These are phyloP conservation scores for Thelonectria olida DNA, from an alignment of 2,329 filamentous ascomycete species.

Conservation along the genomic window DNA sequence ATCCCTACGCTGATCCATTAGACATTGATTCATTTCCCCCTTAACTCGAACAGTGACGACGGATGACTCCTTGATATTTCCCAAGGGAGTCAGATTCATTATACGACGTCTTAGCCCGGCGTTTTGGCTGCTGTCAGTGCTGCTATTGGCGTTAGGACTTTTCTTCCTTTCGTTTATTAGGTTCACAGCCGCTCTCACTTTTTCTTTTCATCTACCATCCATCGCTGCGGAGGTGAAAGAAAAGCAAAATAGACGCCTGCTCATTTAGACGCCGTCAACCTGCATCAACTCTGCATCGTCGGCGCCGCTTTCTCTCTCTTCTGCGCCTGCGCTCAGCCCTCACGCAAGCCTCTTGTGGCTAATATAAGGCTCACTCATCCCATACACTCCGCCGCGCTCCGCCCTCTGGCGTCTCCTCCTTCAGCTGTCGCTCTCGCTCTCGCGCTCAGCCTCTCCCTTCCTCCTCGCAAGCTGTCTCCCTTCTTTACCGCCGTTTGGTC, in stretches of 20 bases:
- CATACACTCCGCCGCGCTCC: conserved; percentile 23
- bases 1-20: conserved; percentile 18
- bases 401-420: conserved; percentile 23
- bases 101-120: conserved; percentile 10
- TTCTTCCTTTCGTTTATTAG: not conserved
- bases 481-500: conserved; percentile 25
- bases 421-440: conserved; percentile 14
- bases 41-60: not conserved
- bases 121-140: conserved; percentile 3
- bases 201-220: not conserved
- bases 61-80: not conserved
- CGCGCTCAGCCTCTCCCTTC: conserved; percentile 6
- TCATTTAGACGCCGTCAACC: conserved; percentile 11
- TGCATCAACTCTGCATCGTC: conserved; percentile 4
- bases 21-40: conserved; percentile 20
- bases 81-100: not conserved
- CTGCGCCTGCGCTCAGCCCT: conserved; percentile 22
- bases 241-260: conserved; percentile 13
- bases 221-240: not conserved
- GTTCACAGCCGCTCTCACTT: not conserved
- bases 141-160: not conserved
- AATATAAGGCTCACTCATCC: conserved; percentile 18
- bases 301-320: not conserved
- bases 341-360: conserved; percentile 20
- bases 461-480: not conserved